Evolutionary conservation across 345 rosid genomes (phyloP).

Genomic region (Citrus glauca): DNA sequence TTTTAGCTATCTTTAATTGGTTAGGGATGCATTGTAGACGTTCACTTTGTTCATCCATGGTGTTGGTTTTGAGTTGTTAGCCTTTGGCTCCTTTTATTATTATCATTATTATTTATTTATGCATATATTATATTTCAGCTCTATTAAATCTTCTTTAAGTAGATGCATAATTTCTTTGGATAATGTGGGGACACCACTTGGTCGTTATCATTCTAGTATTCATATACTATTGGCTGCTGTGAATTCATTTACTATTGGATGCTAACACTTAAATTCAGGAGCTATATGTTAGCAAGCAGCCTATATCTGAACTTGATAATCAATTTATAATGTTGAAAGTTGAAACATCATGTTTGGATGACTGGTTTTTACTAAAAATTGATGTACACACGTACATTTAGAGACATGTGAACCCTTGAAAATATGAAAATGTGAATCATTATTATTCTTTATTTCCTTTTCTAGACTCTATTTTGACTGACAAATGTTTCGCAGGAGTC

Average conservation of each 20-base stretch:
- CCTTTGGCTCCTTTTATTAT: too few relatives aligned
- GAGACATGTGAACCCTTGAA: background rate
- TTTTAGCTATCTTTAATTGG: background rate
- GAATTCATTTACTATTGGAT: background rate
- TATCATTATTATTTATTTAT: too few relatives aligned
- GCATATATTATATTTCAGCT: too few relatives aligned
- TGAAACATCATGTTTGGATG: background rate
- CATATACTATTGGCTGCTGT: background rate
- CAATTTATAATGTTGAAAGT: background rate
- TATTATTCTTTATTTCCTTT: conserved; percentile 8
- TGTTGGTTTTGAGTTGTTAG: too few relatives aligned
- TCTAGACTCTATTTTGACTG: conserved; percentile 5
- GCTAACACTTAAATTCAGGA: background rate
- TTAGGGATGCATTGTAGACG: too few relatives aligned
- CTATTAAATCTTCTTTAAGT: too few relatives aligned
- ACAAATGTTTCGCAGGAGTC: conserved; percentile 40
- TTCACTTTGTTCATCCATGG: too few relatives aligned
- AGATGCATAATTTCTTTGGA: too few relatives aligned
- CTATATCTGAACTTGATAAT: background rate
- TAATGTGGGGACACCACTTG: background rate
- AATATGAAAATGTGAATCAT: background rate
- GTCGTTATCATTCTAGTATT: background rate
- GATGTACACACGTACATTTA: background rate
- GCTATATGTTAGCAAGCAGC: background rate
- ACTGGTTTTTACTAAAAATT: background rate